These are phyloP conservation scores for Aspergillus aculeatus DNA, from an alignment of 2,329 filamentous ascomycete genomes.

Conservation along the genomic window DNA sequence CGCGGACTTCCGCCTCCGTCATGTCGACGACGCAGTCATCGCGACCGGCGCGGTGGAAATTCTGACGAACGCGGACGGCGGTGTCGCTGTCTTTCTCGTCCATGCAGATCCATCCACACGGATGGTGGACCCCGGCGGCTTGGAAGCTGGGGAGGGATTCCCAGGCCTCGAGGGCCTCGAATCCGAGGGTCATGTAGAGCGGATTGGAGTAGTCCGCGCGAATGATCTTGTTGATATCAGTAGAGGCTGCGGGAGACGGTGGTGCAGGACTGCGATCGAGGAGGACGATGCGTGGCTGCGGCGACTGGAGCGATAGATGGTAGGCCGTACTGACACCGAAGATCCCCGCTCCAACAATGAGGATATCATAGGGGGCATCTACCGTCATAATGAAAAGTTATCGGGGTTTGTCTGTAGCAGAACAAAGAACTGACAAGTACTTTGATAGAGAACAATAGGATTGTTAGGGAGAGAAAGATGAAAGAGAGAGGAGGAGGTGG, in stretches of 20 bases:
- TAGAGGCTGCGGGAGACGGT: conserved; percentile 60
- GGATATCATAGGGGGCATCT: conserved; percentile 18
- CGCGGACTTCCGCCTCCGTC: conserved; percentile 41
- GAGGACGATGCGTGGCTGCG: conserved; percentile 52
- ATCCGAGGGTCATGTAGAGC: conserved; percentile 62
- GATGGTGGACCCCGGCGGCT: conserved; percentile 54
- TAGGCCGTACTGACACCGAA: conserved; percentile 68
- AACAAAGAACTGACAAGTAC: neutral
- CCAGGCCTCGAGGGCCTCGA: conserved; percentile 66
- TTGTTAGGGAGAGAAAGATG: neutral
- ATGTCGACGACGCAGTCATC: conserved; percentile 44
- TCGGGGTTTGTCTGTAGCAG: neutral
- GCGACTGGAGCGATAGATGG: conserved; percentile 55
- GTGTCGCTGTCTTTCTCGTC: conserved; percentile 50
- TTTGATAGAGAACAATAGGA: neutral
- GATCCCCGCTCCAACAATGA: conserved; percentile 65
- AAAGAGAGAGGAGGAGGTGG: neutral
- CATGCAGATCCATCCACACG: conserved; percentile 60
- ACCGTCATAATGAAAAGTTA: neutral
- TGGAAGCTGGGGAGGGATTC: conserved; percentile 56
- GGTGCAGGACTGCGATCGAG: conserved; percentile 57
- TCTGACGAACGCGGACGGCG: conserved; percentile 53
- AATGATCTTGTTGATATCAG: conserved; percentile 72
- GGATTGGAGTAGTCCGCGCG: conserved; percentile 67
- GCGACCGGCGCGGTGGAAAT: conserved; percentile 51